A percentile compares a stretch with the other conserved stretches of the same genome.
Evolutionary conservation across 2,329 filamentous ascomycete genomes (phyloP).

Genomic region (Dothideomycetidae sp.): DNA sequence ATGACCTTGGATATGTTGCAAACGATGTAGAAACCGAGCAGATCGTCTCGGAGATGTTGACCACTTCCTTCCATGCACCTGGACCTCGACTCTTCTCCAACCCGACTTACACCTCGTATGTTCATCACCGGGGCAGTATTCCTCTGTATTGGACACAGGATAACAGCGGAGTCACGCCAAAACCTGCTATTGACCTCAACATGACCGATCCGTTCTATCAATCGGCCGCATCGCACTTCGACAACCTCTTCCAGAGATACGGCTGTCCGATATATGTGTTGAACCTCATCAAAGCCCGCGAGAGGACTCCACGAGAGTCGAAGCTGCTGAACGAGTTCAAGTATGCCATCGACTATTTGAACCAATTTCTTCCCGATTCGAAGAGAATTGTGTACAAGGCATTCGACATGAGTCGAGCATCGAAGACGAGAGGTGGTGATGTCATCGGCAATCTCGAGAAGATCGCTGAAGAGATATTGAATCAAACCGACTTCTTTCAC

Average conservation of each 20-base stretch:
- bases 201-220: constrained; percentile 94
- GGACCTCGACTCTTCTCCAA: constrained; percentile 75
- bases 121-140: constrained; percentile 93
- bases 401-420: constrained; percentile 95
- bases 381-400: constrained; percentile 88
- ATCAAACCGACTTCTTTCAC: constrained; percentile 82
- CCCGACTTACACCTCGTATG: constrained; percentile 86
- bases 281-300: constrained; percentile 74
- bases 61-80: constrained; percentile 88
- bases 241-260: constrained; percentile 86
- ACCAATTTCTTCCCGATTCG: constrained; percentile 72
- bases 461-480: constrained; percentile 77
- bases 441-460: constrained; percentile 83
- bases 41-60: constrained; percentile 87
- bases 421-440: constrained; percentile 80
- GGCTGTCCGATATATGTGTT: constrained; percentile 83
- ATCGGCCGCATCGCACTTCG: constrained; percentile 84
- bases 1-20: constrained; percentile 88
- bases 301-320: constrained; percentile 78
- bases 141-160: constrained; percentile 97
- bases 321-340: constrained; percentile 82
- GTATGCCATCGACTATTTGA: constrained; percentile 76
- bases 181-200: constrained; percentile 89
- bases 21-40: constrained; percentile 99
- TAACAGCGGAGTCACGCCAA: constrained; percentile 85